These are phyloP conservation scores for Tuber magnatum DNA, from an alignment of 495 filamentous ascomycete species.

Conservation along the genomic window DNA sequence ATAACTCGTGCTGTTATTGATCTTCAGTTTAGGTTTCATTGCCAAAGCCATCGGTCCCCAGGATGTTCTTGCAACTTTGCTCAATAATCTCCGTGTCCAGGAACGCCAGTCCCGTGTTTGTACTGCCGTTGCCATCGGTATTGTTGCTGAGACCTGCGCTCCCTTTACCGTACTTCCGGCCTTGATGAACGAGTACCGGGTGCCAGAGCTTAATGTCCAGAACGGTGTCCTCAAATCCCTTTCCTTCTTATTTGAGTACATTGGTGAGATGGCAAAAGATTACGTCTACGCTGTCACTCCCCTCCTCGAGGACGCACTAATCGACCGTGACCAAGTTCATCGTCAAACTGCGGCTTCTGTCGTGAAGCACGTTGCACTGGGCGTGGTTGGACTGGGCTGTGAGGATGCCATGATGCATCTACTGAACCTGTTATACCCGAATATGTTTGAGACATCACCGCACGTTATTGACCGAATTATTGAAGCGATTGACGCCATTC, in stretches of 20 bases:
- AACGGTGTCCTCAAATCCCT: constrained; percentile 97
- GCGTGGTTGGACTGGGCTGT: constrained; percentile 92
- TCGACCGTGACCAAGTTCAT: constrained; percentile 97
- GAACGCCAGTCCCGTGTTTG: constrained; percentile 97
- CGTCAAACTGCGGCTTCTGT: constrained; percentile 92
- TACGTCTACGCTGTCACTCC: constrained; percentile 98
- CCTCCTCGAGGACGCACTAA: constrained; percentile 93
- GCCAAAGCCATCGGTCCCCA: constrained; percentile 98
- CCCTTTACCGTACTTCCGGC: constrained; percentile 98
- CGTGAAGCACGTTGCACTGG: constrained; percentile 93
- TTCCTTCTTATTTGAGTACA: constrained; percentile 97
- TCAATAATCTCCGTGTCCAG: constrained; percentile 94
- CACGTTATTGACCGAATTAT: constrained; percentile 98
- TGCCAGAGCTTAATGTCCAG: constrained; percentile 96
- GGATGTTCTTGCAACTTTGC: constrained; percentile 88
- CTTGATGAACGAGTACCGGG: constrained; percentile 99
- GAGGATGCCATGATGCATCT: constrained; percentile 98
- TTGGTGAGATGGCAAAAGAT: constrained; percentile 99
- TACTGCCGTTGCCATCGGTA: constrained; percentile 97
- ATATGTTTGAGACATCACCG: constrained; percentile 95
- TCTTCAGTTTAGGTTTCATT: constrained; percentile 61
- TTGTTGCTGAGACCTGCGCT: constrained; percentile 99
- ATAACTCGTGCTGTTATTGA: constrained; percentile 8
- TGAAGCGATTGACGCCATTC: constrained; percentile 92
- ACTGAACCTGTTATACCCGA: constrained; percentile 90